Evolutionary conservation across 2,329 filamentous ascomycete species (phyloP).

Genomic region (Curvularia lunata): DNA sequence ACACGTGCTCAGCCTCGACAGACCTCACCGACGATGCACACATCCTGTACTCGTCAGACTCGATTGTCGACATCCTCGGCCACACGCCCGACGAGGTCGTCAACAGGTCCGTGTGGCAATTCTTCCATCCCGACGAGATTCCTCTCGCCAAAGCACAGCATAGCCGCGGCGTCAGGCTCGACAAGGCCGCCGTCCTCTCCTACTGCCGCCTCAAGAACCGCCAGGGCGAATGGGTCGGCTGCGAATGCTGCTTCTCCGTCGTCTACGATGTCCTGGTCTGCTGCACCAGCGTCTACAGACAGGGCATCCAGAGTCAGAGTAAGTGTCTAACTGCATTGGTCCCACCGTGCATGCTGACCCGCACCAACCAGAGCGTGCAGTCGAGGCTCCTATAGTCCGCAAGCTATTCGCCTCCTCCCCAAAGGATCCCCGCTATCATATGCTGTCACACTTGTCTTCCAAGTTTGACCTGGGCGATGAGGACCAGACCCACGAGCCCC

Average conservation of each 20-base stretch:
- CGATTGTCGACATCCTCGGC: constrained; percentile 81
- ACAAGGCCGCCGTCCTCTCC: constrained; percentile 83
- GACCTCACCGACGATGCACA: constrained; percentile 77
- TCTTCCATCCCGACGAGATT: constrained; percentile 82
- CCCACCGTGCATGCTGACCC: constrained; percentile 14
- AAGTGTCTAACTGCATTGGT: constrained; percentile 50
- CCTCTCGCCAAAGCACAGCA: constrained; percentile 76
- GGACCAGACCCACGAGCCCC: constrained; percentile 71
- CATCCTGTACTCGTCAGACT: constrained; percentile 83
- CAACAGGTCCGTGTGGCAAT: constrained; percentile 80
- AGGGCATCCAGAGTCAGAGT: constrained; percentile 75
- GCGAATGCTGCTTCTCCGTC: constrained; percentile 88
- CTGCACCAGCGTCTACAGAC: constrained; percentile 78
- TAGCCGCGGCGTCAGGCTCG: constrained; percentile 73
- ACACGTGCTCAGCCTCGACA: constrained; percentile 45
- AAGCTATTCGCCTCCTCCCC: constrained; percentile 82
- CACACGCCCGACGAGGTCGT: constrained; percentile 78
- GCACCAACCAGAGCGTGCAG: constrained; percentile 69
- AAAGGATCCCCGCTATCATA: constrained; percentile 84
- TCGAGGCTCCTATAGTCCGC: constrained; percentile 78
- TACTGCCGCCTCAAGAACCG: constrained; percentile 76
- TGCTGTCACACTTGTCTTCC: constrained; percentile 82
- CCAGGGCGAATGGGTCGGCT: constrained; percentile 74
- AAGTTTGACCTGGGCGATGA: constrained; percentile 71
- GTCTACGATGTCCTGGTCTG: constrained; percentile 88